A percentile compares a stretch with the other conserved stretches of the same genome.
Evolutionary conservation across 192 early-diverging fungal genomes (phyloP).

Genomic region (Helicostylum pulchrum): DNA sequence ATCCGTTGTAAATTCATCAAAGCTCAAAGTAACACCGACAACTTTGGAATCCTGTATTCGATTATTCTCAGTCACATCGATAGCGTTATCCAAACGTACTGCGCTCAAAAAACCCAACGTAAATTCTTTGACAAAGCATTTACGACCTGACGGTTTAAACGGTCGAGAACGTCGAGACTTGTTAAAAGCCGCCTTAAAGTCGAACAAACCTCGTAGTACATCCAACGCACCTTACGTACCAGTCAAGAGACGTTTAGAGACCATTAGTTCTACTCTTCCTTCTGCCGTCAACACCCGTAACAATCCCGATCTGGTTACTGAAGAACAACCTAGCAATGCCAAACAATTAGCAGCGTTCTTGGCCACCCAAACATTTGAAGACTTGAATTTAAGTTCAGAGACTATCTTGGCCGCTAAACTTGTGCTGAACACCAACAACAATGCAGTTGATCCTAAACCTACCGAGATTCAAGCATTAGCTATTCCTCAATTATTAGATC

Average conservation of each 20-base stretch:
- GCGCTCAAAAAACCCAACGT: conserved; percentile 31
- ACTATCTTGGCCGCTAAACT: not conserved
- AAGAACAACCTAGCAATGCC: conserved; percentile 14
- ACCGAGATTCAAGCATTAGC: conserved; percentile 84
- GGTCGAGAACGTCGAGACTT: conserved; percentile 32
- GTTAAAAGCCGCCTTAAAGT: conserved; percentile 18
- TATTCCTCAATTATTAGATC: conserved; percentile 66
- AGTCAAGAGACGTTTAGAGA: conserved; percentile 31
- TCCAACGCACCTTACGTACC: conserved; percentile 27
- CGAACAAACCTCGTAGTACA: conserved; percentile 9
- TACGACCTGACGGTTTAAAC: conserved; percentile 35
- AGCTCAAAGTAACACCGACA: too few relatives aligned
- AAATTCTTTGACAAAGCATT: conserved; percentile 36
- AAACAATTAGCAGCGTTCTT: conserved; percentile 22
- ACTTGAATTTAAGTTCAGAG: conserved; percentile 49
- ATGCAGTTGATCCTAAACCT: conserved; percentile 49
- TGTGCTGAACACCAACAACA: not conserved
- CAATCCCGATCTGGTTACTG: not conserved
- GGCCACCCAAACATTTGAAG: conserved; percentile 50
- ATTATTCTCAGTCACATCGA: conserved; percentile 16
- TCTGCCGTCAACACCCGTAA: not conserved
- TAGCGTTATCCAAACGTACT: conserved; percentile 15
- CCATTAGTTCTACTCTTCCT: conserved; percentile 13
- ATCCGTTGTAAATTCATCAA: too few relatives aligned
- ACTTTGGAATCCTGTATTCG: not conserved